Evolutionary conservation across 768 basidiomycete species (phyloP).

Genomic region (Lentinula lateritia): DNA sequence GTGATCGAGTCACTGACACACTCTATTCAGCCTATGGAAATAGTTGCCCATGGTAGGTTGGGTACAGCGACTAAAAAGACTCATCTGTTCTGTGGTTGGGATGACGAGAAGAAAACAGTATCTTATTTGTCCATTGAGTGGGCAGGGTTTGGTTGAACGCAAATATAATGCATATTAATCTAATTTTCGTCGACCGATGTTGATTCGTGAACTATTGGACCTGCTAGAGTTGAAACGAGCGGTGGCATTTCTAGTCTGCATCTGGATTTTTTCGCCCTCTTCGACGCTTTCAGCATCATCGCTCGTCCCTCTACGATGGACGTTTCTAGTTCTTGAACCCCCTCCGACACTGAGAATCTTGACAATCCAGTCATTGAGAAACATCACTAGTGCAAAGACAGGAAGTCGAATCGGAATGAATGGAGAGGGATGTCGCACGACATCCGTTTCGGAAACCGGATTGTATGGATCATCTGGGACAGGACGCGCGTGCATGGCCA

Average conservation of each 20-base stretch:
- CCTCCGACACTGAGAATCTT: slow-evolving; percentile 50
- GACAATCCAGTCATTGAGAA: slow-evolving; percentile 69
- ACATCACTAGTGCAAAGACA: slow-evolving; percentile 68
- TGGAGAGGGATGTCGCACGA: slow-evolving; percentile 64
- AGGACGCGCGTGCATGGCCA: slow-evolving; percentile 76
- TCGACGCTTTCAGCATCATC: slow-evolving; percentile 57
- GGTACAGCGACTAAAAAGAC: slow-evolving; percentile 98
- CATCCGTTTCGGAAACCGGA: slow-evolving; percentile 38
- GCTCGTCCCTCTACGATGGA: slow-evolving; percentile 27
- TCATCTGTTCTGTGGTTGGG: slow-evolving; percentile 87
- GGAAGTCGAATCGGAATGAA: slow-evolving; percentile 77
- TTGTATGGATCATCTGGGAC: slow-evolving; percentile 73
- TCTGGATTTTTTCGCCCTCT: slow-evolving; percentile 39
- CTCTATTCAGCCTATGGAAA: slow-evolving; percentile 79
- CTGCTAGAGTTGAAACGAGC: slow-evolving; percentile 12
- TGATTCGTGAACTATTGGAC: slow-evolving; percentile 23
- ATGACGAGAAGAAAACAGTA: slow-evolving; percentile 60
- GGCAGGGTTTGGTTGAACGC: slow-evolving; percentile 75
- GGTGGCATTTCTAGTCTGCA: slow-evolving; percentile 13
- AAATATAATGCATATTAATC: slow-evolving; percentile 27
- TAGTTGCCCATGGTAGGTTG: slow-evolving; percentile 91
- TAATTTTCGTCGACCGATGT: slow-evolving; percentile 40
- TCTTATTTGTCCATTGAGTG: slow-evolving; percentile 83
- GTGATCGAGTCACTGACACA: slow-evolving; percentile 62
- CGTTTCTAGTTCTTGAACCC: background rate